Conservation (phyloP, 768 basidiomycete species). For the Podaxis mareebaensis region DNA sequence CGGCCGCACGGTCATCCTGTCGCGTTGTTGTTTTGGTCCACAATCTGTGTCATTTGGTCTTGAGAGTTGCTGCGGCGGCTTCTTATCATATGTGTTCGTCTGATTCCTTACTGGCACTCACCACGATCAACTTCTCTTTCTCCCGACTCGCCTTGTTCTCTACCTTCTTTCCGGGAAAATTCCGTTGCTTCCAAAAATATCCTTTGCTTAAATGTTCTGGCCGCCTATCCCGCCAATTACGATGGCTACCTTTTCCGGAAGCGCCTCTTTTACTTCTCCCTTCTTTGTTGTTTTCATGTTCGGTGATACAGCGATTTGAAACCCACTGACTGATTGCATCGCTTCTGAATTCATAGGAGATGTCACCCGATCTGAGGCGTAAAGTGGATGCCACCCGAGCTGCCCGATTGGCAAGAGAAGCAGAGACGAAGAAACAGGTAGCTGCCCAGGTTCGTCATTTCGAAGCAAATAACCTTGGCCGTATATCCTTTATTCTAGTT, state of each 20-base stretch:
- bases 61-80: neutral
- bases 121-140: slow-evolving; percentile 10
- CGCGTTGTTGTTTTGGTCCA: neutral
- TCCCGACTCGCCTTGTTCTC: neutral
- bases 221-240: slow-evolving; percentile 3
- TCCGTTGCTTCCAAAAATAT: slow-evolving; percentile 7
- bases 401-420: slow-evolving; percentile 53
- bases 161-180: slow-evolving; percentile 14
- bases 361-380: slow-evolving; percentile 65
- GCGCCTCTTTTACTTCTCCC: slow-evolving; percentile 5
- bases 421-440: slow-evolving; percentile 50
- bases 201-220: neutral
- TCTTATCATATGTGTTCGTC: slow-evolving; percentile 5
- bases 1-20: slow-evolving; percentile 1
- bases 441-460: slow-evolving; percentile 49
- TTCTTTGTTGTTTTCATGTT: slow-evolving; percentile 8
- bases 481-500: slow-evolving; percentile 1
- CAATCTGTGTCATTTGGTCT: neutral
- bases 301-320: neutral
- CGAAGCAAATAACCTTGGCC: neutral
- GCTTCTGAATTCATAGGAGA: slow-evolving; percentile 38
- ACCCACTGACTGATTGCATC: slow-evolving; percentile 7
- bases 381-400: slow-evolving; percentile 63
- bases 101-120: neutral
- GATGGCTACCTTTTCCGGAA: slow-evolving; percentile 5